Evolutionary conservation across 225 moss, liverwort and hornwort genomes (phyloP), one percentile per base, ranked within the genome.

Genomic region (Antitrichia curtipendula): DNA sequence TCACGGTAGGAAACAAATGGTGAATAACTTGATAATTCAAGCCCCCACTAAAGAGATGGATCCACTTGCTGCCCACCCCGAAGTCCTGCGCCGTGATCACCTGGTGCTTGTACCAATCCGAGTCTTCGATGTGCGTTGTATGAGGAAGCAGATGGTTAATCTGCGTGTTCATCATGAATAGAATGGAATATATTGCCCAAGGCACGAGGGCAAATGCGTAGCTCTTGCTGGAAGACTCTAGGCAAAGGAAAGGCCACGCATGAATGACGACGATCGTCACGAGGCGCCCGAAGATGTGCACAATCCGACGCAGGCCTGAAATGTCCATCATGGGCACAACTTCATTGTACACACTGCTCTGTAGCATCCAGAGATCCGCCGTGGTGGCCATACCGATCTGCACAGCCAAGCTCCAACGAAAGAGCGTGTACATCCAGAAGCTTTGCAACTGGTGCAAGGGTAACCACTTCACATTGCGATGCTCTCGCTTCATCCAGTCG

Each of bases 1-100:
- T 90, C 64, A 93, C 90, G 4, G 90, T 89, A 8, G 91, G 91
- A 22, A 91, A 93, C 56, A 93, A 54, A 45, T 91, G 93, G 61
- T 93, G 93, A 43, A 91, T 65, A 43, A 93, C 91, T 36, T 93
- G 93, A 50, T 91, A 93, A 85, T 85, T 93, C 82, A 93, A 64
- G 4, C 91, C 93, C 24, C 93, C 93, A 72, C 93, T 93, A 24
- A 93, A 91, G 17, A 93, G 45, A 38, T 88, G 88, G 75, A 80
- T 75, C 88, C 90, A 85, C 47, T 73, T 73, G 29, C 88, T 93
- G 36, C 86, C 91, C 18, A 93, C 87, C 40, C 88, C 93, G 41
- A 93, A 93, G 65, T 93, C 72, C 72, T 72, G 45, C 45, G 72
- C 45, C 45, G 72, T 72, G 18, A 72, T 72, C 29, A 72, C 45